Evolutionary conservation across 163 green algal genomes (phyloP), one percentile per base, ranked within the genome.

Genomic region (Volvox carteri): DNA sequence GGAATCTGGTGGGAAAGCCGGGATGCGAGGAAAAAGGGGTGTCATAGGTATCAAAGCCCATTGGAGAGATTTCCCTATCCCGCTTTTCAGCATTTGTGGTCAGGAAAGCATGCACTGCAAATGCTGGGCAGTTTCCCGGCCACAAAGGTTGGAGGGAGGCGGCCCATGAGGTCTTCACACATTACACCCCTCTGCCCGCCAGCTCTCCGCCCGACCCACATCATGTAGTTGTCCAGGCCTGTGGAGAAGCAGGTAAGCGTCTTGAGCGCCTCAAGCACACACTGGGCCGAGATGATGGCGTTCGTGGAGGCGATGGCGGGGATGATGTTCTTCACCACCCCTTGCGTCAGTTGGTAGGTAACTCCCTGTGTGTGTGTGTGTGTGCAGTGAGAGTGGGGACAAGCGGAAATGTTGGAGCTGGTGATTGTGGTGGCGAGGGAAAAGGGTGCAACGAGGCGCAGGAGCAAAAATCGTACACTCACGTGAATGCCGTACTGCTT

Each of bases 251-350:
- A 96, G 65, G 98, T 99, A 39, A 98, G 95, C 72, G 98, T 96
- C 93, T 99, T 99, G 67, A 99, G 92, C 11, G 96, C 95, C 90
- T 99, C 98, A 33, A 99, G 90, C 21, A 97, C 94, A 88, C 98
- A 99, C 19, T 94, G 90, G 11, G 97, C 98, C 9, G 95, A 95
- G 25, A 99, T 91, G 85, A 99, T 98, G 68, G 98, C 98, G 90
- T 99, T 99, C n/a, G 98, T 99, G 76, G 97, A 99, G 1, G 98
- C 96, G 67, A 99, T 99, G 84, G 98, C 98, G 1, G 98, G 98
- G 80, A 99, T 99, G 95, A 99, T 99, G 93, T 99, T 99, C 92
- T 99, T 99, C 5, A 99, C 96, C 41, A 99, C 98, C 3, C 98
- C 98, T 90, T 98, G 95, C 1, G 96, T 98, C 79, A 98, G 91